Evolutionary conservation across 768 basidiomycete genomes (phyloP).

Genomic region (Kwoniella pini): DNA sequence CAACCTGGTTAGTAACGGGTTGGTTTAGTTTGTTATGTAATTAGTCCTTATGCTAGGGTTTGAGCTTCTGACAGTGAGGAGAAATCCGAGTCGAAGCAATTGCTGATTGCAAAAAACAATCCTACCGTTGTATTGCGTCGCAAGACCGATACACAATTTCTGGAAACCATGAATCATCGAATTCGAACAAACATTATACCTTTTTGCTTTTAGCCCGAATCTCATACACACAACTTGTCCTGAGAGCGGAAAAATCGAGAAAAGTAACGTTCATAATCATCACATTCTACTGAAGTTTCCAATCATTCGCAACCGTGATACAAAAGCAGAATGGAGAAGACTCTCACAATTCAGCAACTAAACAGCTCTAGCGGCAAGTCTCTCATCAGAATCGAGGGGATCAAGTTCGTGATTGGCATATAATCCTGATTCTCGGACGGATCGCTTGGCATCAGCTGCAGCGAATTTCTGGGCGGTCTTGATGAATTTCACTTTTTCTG

Average conservation of each 20-base stretch:
- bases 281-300: too few species aligned
- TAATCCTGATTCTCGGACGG: conserved; percentile 39
- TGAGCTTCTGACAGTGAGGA: conserved; percentile 51
- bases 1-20: neutral
- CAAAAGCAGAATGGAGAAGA: too few species aligned
- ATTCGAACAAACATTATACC: neutral
- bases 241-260: too few species aligned
- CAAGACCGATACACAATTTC: conserved; percentile 38
- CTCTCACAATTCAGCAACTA: neutral
- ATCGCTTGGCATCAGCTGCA: conserved; percentile 36
- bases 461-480: conserved; percentile 30
- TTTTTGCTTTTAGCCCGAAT: neutral
- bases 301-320: too few species aligned
- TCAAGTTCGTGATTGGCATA: conserved; percentile 37
- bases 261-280: too few species aligned
- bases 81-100: conserved; percentile 49
- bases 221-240: too few species aligned
- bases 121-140: conserved; percentile 30
- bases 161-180: conserved; percentile 28
- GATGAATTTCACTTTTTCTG: conserved; percentile 40
- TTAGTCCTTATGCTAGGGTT: conserved; percentile 52
- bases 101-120: conserved; percentile 54
- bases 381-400: conserved; percentile 39
- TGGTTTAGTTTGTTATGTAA: neutral
- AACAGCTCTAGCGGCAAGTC: conserved; percentile 27